Evolutionary conservation across 2,329 filamentous ascomycete species (phyloP).

Genomic region (Berkeleyomyces basicola): DNA sequence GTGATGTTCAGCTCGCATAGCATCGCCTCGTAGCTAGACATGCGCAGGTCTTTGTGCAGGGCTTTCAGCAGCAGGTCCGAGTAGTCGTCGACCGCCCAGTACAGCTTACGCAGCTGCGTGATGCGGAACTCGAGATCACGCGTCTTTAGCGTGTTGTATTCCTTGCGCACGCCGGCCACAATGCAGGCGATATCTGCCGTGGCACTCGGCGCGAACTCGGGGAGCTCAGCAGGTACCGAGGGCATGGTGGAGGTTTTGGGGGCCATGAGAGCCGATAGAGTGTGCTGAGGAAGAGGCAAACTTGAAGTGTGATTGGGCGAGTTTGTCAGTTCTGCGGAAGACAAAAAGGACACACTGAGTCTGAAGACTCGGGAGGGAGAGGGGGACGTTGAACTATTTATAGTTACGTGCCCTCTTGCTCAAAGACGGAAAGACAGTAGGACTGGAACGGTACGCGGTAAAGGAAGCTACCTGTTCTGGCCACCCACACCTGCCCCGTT

Average conservation of each 20-base stretch:
- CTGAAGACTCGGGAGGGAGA: too few relatives aligned
- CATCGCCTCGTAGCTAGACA: conserved; percentile 57
- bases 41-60: conserved; percentile 60
- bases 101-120: conserved; percentile 78
- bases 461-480: too few relatives aligned
- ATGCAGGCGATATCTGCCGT: conserved; percentile 35
- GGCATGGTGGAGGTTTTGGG: neutral
- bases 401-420: too few relatives aligned
- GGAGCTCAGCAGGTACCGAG: conserved; percentile 19
- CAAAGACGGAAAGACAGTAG: too few relatives aligned
- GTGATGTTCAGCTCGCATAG: conserved; percentile 63
- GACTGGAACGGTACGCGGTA: too few relatives aligned
- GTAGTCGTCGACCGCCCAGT: conserved; percentile 80
- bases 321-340: too few relatives aligned
- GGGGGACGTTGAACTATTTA: too few relatives aligned
- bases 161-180: conserved; percentile 43
- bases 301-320: too few relatives aligned
- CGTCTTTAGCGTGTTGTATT: conserved; percentile 68
- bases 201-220: conserved; percentile 14
- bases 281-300: too few relatives aligned
- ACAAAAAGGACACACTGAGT: too few relatives aligned
- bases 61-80: conserved; percentile 57
- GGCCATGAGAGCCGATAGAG: neutral
- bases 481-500: too few relatives aligned
- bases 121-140: conserved; percentile 68